Conservation (phyloP, 805 yeast species). For the Saccharomyces kudriavzevii region DNA sequence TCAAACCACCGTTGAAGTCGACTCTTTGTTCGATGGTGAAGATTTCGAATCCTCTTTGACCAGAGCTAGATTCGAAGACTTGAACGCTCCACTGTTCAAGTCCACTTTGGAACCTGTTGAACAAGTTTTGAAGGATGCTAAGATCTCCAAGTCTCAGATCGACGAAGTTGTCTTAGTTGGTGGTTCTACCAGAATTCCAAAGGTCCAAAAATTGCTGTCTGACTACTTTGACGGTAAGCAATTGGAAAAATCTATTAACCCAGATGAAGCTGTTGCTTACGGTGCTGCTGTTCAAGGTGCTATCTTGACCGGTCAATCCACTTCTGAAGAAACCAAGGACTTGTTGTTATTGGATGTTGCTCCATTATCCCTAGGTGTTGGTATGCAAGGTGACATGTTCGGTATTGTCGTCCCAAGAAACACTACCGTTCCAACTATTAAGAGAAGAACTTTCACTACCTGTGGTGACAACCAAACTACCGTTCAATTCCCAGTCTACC, state of each 20-base stretch:
- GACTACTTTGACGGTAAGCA: slow-evolving; percentile 96
- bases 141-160: slow-evolving; percentile 72
- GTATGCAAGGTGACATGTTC: slow-evolving; percentile 98
- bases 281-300: slow-evolving; percentile 99
- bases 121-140: slow-evolving; percentile 87
- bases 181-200: slow-evolving; percentile 98
- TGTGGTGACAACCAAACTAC: slow-evolving; percentile 97
- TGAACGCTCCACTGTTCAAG: slow-evolving; percentile 87
- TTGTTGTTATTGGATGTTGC: slow-evolving; percentile 91
- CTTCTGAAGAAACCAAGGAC: slow-evolving; percentile 88
- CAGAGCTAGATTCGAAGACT: slow-evolving; percentile 96
- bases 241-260: slow-evolving; percentile 93
- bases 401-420: slow-evolving; percentile 98
- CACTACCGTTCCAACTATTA: slow-evolving; percentile 97
- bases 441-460: slow-evolving; percentile 97
- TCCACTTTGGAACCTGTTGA: slow-evolving; percentile 90
- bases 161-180: slow-evolving; percentile 95
- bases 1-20: slow-evolving; percentile 92
- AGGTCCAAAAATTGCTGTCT: slow-evolving; percentile 86
- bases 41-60: slow-evolving; percentile 88
- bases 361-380: slow-evolving; percentile 97
- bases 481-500: slow-evolving; percentile 96
- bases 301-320: slow-evolving; percentile 83
- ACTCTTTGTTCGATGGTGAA: slow-evolving; percentile 89
- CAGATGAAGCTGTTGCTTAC: slow-evolving; percentile 98